Evolutionary conservation across 495 filamentous ascomycete genomes (phyloP), one percentile per base, ranked within the genome.

Genomic region (Daldinia childiae): DNA sequence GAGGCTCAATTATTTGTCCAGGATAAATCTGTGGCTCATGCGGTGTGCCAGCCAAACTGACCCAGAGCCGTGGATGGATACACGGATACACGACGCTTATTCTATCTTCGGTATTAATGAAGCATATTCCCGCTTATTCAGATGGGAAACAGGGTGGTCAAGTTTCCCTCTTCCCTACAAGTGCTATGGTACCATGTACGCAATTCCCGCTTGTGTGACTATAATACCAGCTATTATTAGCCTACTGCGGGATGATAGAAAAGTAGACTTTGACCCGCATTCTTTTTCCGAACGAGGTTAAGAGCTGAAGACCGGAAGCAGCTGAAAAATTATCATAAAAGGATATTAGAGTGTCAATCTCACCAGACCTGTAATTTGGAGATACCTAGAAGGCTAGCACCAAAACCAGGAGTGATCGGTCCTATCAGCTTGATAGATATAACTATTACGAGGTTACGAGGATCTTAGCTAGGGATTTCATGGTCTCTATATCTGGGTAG

Each of bases 1-100:
- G 70, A 73, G 70, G 61, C 70, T 73, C 70, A 65, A 58, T 54
- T 51, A 57, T 54, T 43, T 54, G 59, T 66, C 62, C 51, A 57
- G 60, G 64, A 69, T 58, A 32, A 62, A 60, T 36, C 39, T 73
- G 72, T 60, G 67, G 72, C 69, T 72, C 69, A 75, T 77, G 75
- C 73, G 59, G 75, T 77, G 69, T 68, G 67, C 72, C 73, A 75
- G 70, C 66, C 72, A 62, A 69, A 61, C 34, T 59, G 72, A 75
- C 75, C 75, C 73, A 72, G 69, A 64, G 59, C 72, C 64, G 69
- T 73, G 75, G 75, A 67, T 71, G 72, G 73, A 64, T 51, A 62
- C 68, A 64, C 71, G 72, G 69, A 45, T 24, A 39, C 56, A 39
- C 56, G 34, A 32, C 58, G 72, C 66, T 65, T 66, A 30, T 60